Percentiles rank a stretch among this genome's conserved stretches.
phyloP scores from a whole-genome alignment of 2,329 filamentous ascomycete species.

The Paraphoma chrysanthemicola region DNA sequence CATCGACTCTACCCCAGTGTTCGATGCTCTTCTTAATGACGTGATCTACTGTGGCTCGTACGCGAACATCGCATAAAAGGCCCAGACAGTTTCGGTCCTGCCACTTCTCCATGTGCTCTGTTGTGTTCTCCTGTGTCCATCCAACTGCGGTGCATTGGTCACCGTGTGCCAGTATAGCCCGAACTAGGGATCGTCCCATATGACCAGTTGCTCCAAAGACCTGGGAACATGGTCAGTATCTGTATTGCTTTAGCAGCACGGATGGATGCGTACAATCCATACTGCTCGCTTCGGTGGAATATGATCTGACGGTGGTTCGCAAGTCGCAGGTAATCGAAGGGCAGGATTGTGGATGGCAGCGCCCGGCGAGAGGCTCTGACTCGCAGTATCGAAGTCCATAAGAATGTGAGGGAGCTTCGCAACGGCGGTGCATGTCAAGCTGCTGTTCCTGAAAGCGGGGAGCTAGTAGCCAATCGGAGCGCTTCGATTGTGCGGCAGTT shows the following conservation, averaged over 20 bases:
- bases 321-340: constrained; percentile 77
- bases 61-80: constrained; percentile 87
- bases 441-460: constrained; percentile 31
- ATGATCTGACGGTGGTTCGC: constrained; percentile 78
- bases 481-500: constrained; percentile 13
- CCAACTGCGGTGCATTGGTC: constrained; percentile 89
- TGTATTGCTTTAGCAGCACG: neutral
- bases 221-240: constrained; percentile 42
- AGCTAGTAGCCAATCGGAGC: constrained; percentile 37
- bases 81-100: constrained; percentile 74
- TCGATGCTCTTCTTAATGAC: constrained; percentile 74
- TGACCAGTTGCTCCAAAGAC: constrained; percentile 97
- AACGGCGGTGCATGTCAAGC: constrained; percentile 8
- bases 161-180: constrained; percentile 77
- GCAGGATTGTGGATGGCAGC: constrained; percentile 47
- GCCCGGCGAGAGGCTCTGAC: constrained; percentile 46
- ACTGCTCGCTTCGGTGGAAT: constrained; percentile 77
- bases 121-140: constrained; percentile 77
- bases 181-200: constrained; percentile 89
- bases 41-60: constrained; percentile 75
- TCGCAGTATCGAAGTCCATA: constrained; percentile 46
- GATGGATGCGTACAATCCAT: constrained; percentile 75
- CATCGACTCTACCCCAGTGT: constrained; percentile 82
- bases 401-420: constrained; percentile 14
- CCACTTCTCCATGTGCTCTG: constrained; percentile 74